Evolutionary conservation across 495 filamentous ascomycete genomes (phyloP), one percentile per base, ranked within the genome.

Genomic region (Xanthoparmelia taractica): DNA sequence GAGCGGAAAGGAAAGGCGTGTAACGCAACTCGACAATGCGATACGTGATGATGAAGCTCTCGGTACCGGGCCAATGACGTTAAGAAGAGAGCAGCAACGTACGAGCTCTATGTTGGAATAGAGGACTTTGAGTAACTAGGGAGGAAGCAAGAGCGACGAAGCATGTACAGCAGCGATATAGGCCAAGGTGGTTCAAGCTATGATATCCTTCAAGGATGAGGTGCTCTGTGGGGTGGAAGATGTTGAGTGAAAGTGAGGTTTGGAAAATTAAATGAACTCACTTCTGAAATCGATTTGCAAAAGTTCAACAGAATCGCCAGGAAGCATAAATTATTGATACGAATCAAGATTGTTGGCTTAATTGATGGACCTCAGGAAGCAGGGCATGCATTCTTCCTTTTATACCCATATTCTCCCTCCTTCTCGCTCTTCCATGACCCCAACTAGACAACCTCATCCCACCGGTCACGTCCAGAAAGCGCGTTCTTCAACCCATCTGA

Each of bases 401-500:
- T 63, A 57, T 63, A 63, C 52, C 38, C 52, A 56, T 43, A 23
- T 25, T 48, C 36, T 11, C 25, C 25, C 50, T 25, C 37, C 60
- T 29, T 23, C 23, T 29, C 31, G 1, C 12, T 25, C 34, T 15
- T 63, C n/a, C 18, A 12, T 31, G 52, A 31, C 12, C 23, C 29
- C 29, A 56, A 23, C 36, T 27, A 13, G 33, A 33, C n/a, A 5
- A 4, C 12, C 20, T 25, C 31, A 29, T 61, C 48, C 13, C 11
- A 33, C 41, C 29, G n/a, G 20, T 27, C 38, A 57, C 38, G 52
- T 36, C 60, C 50, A 45, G n/a, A 23, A 50, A 23, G 13, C 60
- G 60, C 54, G 18, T 41, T 36, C 15, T 33, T 33, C 29, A 3
- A n/a, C 50, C 29, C 15, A n/a, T 31, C 29, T 25, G 20, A n/a